Conservation (phyloP, 495 filamentous ascomycete species). For the Penicillium mononematosum region DNA sequence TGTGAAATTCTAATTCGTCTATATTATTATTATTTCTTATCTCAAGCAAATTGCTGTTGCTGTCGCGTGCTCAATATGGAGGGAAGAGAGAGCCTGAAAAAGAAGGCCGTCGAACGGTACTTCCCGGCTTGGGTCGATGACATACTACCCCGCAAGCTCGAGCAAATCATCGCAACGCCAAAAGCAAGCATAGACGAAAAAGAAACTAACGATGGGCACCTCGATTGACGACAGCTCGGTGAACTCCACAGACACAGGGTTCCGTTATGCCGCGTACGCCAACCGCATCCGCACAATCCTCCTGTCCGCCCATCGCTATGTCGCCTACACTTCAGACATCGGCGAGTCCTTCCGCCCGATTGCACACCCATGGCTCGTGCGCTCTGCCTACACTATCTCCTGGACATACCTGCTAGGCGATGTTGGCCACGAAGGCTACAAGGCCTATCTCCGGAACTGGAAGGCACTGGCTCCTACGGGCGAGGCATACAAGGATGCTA, state of each 20-base stretch:
- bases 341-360: slow-evolving; percentile 95
- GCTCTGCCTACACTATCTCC: slow-evolving; percentile 82
- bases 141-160: slow-evolving; percentile 1
- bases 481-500: slow-evolving; percentile 46
- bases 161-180: slow-evolving; percentile 7
- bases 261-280: slow-evolving; percentile 93
- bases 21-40: slow-evolving; percentile 1
- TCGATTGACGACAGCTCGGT: slow-evolving; percentile 53
- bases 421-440: slow-evolving; percentile 92
- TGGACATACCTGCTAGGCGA: slow-evolving; percentile 93
- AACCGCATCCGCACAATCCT: slow-evolving; percentile 84
- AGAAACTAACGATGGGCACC: slow-evolving; percentile 20
- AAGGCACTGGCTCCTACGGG: slow-evolving; percentile 41
- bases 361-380: slow-evolving; percentile 78
- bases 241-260: slow-evolving; percentile 77
- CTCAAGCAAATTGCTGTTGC: background rate
- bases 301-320: slow-evolving; percentile 87
- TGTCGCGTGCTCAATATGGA: slow-evolving; percentile 4
- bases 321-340: slow-evolving; percentile 96
- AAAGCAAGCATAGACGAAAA: background rate
- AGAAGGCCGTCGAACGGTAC: background rate
- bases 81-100: slow-evolving; percentile 1
- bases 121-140: slow-evolving; percentile 14
- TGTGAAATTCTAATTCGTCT: slow-evolving; percentile 34
- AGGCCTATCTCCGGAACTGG: slow-evolving; percentile 84